A percentile compares a stretch with the other conserved stretches of the same genome.
phyloP scores from a whole-genome alignment of 2,329 filamentous ascomycete species.

The Fusarium decemcellulare region DNA sequence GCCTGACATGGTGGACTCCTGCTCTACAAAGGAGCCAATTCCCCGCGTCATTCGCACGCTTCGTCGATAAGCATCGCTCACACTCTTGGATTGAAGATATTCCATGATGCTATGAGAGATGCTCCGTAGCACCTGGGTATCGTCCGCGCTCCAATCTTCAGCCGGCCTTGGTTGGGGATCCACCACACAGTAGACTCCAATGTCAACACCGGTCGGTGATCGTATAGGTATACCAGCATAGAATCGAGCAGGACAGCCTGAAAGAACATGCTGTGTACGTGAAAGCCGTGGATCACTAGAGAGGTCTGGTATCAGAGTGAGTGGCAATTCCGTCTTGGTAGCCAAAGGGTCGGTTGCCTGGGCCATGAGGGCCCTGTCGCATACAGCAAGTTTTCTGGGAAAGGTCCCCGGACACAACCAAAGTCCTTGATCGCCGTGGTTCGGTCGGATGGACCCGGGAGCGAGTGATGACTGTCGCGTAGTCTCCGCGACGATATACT shows the following conservation, averaged over 20 bases:
- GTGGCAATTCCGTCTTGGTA: constrained; percentile 42
- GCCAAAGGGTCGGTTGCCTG: not conserved
- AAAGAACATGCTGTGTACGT: constrained; percentile 37
- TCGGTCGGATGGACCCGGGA: constrained; percentile 42
- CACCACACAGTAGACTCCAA: constrained; percentile 56
- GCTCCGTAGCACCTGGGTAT: constrained; percentile 45
- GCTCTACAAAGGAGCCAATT: constrained; percentile 55
- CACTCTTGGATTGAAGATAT: constrained; percentile 52
- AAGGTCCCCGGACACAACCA: constrained; percentile 47
- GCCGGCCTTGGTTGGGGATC: constrained; percentile 21
- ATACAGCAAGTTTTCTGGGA: constrained; percentile 46
- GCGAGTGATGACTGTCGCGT: constrained; percentile 55
- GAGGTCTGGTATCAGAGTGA: constrained; percentile 54
- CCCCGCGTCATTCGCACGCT: constrained; percentile 57
- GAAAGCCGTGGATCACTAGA: constrained; percentile 48
- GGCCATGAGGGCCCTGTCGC: constrained; percentile 45
- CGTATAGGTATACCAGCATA: constrained; percentile 59
- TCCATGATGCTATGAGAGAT: constrained; percentile 54
- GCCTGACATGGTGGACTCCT: constrained; percentile 48
- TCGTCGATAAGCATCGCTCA: constrained; percentile 46
- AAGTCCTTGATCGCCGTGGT: constrained; percentile 29
- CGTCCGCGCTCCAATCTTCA: constrained; percentile 42
- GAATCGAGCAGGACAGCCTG: constrained; percentile 47
- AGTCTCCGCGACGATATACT: constrained; percentile 66
- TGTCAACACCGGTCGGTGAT: constrained; percentile 55